Evolutionary conservation across 768 basidiomycete species (phyloP).

Genomic region (Pleurotus djamor): DNA sequence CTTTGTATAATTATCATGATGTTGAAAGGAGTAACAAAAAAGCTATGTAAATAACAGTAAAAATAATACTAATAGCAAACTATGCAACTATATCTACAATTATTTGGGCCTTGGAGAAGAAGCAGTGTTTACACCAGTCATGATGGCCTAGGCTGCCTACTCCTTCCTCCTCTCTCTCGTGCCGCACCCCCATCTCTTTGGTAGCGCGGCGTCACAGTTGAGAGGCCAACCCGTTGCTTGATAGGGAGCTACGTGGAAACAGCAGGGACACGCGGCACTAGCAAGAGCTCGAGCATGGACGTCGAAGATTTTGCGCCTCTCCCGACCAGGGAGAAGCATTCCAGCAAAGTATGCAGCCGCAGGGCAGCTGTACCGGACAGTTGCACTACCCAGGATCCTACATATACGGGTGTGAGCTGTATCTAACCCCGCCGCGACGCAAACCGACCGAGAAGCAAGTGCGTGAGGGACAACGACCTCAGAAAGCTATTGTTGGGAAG

Average conservation of each 20-base stretch:
- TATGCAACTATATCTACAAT: too few relatives aligned
- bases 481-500: background rate
- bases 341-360: background rate
- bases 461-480: background rate
- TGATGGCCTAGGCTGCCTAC: too few relatives aligned
- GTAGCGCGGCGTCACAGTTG: too few relatives aligned
- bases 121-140: too few relatives aligned
- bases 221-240: conserved; percentile 9
- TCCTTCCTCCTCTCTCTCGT: too few relatives aligned
- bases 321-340: background rate
- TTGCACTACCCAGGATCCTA: conserved; percentile 17
- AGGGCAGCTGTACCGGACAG: conserved; percentile 9
- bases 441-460: background rate
- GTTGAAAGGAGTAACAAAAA: too few relatives aligned
- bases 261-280: conserved; percentile 11
- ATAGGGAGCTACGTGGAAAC: conserved; percentile 20
- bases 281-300: background rate
- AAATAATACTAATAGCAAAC: too few relatives aligned
- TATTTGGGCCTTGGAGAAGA: too few relatives aligned
- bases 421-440: conserved; percentile 1
- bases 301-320: background rate
- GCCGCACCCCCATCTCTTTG: too few relatives aligned
- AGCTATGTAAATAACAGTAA: too few relatives aligned
- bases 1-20: background rate
- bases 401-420: conserved; percentile 20